Percentiles rank a stretch among this genome's conserved stretches.
phyloP scores from a whole-genome alignment of 371 early-diverging fungal genomes.

The Furculomyces boomerangus region DNA sequence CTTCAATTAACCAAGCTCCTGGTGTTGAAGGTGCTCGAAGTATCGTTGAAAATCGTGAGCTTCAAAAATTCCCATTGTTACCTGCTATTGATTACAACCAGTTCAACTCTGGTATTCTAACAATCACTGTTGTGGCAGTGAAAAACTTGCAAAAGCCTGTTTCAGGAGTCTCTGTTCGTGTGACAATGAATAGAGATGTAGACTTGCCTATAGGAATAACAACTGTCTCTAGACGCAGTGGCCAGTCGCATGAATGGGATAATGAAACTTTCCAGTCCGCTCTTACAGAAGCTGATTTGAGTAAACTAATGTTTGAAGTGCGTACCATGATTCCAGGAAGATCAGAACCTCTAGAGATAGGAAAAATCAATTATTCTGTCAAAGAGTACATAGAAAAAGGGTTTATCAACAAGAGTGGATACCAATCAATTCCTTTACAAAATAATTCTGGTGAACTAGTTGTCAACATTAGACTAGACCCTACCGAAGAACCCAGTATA shows the following conservation, averaged over 20 bases:
- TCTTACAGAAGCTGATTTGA: conserved; percentile 17
- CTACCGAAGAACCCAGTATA: conserved; percentile 19
- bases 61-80: conserved; percentile 14
- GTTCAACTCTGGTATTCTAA: conserved; percentile 24
- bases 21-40: background rate
- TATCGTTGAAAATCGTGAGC: background rate
- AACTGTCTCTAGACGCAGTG: conserved; percentile 16
- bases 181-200: conserved; percentile 19
- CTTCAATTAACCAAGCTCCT: background rate
- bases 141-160: conserved; percentile 17
- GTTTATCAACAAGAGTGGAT: conserved; percentile 18
- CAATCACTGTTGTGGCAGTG: conserved; percentile 18
- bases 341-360: conserved; percentile 3
- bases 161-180: conserved; percentile 22
- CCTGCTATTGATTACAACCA: conserved; percentile 23
- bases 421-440: conserved; percentile 22
- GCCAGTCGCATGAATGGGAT: conserved; percentile 23
- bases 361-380: conserved; percentile 15
- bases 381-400: conserved; percentile 16
- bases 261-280: conserved; percentile 23
- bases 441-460: conserved; percentile 22
- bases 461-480: conserved; percentile 19
- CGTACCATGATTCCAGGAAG: conserved; percentile 4
- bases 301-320: conserved; percentile 20
- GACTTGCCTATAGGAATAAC: conserved; percentile 22